These are phyloP conservation scores for Rhodotorula mucilaginosa DNA, from an alignment of 1,284 basidiomycete genomes.

Conservation along the genomic window DNA sequence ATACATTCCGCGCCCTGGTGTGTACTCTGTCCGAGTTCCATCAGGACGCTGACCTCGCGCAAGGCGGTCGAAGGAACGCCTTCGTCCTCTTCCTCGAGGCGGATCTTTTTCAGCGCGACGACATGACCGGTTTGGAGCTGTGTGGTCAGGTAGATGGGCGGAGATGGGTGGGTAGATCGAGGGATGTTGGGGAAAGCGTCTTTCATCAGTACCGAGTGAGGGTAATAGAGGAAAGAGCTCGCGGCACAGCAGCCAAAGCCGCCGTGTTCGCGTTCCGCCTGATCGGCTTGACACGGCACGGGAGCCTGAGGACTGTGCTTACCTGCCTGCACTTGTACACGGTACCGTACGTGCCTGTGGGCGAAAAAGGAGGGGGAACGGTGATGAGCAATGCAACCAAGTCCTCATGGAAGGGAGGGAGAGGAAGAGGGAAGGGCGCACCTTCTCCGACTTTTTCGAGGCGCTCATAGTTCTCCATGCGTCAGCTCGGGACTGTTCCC, in stretches of 20 bases:
- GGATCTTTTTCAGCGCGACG: conserved; percentile 95
- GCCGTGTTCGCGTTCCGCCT: background rate
- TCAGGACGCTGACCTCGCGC: conserved; percentile 92
- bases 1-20: conserved; percentile 79
- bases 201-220: background rate
- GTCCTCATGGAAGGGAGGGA: too few relatives aligned
- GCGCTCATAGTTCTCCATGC: conserved; percentile 42
- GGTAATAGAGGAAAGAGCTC: background rate
- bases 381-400: background rate
- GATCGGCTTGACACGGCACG: background rate
- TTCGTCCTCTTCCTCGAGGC: conserved; percentile 95
- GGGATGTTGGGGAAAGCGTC: background rate
- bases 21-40: conserved; percentile 63
- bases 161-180: background rate
- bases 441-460: conserved; percentile 44
- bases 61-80: conserved; percentile 97
- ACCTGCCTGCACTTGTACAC: conserved; percentile 64
- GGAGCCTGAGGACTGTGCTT: background rate
- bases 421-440: conserved; percentile 4
- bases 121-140: conserved; percentile 62
- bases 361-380: background rate
- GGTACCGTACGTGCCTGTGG: conserved; percentile 90
- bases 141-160: too few relatives aligned
- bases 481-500: background rate
- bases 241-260: conserved; percentile 33